Evolutionary conservation across 169 alveolate genomes (phyloP).

Genomic region (Eimeria acervulina): DNA sequence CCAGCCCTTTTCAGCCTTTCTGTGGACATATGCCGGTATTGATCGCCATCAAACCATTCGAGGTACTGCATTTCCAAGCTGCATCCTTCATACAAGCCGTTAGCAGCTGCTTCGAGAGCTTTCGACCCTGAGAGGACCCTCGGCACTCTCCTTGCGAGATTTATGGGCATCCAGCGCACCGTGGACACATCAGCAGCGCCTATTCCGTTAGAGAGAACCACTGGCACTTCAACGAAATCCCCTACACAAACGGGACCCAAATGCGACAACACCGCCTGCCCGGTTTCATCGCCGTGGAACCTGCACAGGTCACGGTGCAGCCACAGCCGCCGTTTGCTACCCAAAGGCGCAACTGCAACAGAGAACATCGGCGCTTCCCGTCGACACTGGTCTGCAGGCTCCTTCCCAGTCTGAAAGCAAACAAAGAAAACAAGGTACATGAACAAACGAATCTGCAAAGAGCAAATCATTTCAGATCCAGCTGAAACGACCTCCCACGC

Average conservation of each 20-base stretch:
- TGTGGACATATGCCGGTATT: conserved; percentile 66
- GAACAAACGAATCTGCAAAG: neutral
- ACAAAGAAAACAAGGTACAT: neutral
- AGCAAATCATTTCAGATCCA: neutral
- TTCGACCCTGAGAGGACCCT: conserved; percentile 34
- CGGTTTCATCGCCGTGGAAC: conserved; percentile 85
- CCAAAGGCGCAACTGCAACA: conserved; percentile 63
- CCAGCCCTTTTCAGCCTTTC: conserved; percentile 74
- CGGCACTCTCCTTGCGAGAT: neutral
- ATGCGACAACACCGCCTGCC: conserved; percentile 82
- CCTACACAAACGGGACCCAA: conserved; percentile 85
- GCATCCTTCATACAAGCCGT: conserved; percentile 60
- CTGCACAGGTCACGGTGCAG: conserved; percentile 86
- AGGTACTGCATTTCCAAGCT: conserved; percentile 20
- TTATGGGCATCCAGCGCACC: conserved; percentile 84
- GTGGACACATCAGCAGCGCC: conserved; percentile 81
- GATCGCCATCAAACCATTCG: conserved; percentile 78
- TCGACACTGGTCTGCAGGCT: neutral
- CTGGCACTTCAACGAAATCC: conserved; percentile 86
- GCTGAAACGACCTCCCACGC: neutral
- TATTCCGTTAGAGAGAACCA: conserved; percentile 80
- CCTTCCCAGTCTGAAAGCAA: neutral
- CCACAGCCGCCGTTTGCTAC: conserved; percentile 83
- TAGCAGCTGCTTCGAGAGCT: conserved; percentile 42
- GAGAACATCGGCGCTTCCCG: conserved; percentile 7